Percentiles rank a stretch among this genome's conserved stretches.
These are phyloP conservation scores for Domatiomyces catenatus DNA, from an alignment of 2,329 filamentous ascomycete species.

Conservation along the genomic window DNA sequence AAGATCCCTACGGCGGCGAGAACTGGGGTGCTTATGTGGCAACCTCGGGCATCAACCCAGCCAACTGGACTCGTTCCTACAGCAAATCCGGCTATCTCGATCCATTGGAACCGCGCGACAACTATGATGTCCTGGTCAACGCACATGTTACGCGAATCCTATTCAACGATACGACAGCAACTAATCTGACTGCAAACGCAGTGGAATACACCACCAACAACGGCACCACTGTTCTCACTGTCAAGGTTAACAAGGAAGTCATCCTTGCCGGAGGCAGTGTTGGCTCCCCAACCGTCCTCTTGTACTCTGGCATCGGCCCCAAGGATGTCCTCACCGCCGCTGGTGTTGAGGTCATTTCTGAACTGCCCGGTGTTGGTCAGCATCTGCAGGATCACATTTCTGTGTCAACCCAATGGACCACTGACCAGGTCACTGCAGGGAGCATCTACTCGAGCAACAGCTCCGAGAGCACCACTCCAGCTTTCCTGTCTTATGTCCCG, in stretches of 20 bases:
- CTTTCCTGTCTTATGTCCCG: constrained; percentile 15
- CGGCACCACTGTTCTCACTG: constrained; percentile 20
- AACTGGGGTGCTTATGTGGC: constrained; percentile 22
- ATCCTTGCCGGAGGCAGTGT: constrained; percentile 40
- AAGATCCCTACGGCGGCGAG: constrained; percentile 21
- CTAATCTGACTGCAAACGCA: constrained; percentile 20
- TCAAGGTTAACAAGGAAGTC: constrained; percentile 31
- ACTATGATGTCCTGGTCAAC: constrained; percentile 20
- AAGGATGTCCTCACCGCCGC: constrained; percentile 37
- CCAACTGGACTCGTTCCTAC: constrained; percentile 24
- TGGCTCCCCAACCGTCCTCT: constrained; percentile 50
- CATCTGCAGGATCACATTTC: constrained; percentile 50
- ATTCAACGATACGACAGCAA: constrained; percentile 16
- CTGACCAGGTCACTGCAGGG: constrained; percentile 20
- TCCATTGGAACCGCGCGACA: constrained; percentile 19
- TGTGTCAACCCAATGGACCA: constrained; percentile 20
- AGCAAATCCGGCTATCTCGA: constrained; percentile 24
- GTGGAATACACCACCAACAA: constrained; percentile 22
- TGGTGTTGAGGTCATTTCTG: constrained; percentile 38
- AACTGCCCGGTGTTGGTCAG: constrained; percentile 48
- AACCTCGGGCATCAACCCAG: constrained; percentile 22
- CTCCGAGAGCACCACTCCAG: constrained; percentile 12
- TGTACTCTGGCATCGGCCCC: constrained; percentile 48
- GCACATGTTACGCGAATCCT: constrained; percentile 13
- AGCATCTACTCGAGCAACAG: constrained; percentile 19